A percentile compares a stretch with the other conserved stretches of the same genome.
Conservation (phyloP, 2,329 filamentous ascomycete species). For the Sphaceloma murrayae region DNA sequence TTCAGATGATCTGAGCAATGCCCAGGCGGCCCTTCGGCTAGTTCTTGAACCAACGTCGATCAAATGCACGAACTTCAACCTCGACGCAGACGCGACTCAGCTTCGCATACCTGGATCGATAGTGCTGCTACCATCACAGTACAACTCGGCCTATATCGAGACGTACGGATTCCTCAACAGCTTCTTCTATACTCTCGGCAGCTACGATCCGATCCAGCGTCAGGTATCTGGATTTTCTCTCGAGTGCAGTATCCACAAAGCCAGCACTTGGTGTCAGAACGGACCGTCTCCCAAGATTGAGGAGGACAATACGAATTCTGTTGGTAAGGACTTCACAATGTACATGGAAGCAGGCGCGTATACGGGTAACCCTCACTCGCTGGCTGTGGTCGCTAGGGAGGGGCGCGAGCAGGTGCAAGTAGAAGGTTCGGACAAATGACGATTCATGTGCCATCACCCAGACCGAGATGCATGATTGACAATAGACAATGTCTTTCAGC, state of each 20-base stretch:
- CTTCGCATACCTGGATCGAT: background rate
- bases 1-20: background rate
- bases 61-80: background rate
- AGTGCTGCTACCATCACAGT: background rate
- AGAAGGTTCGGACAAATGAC: too few species aligned
- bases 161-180: background rate
- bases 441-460: too few species aligned
- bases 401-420: too few species aligned
- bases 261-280: background rate
- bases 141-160: background rate
- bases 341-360: background rate
- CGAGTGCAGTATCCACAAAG: background rate
- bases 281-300: background rate
- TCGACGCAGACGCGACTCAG: background rate
- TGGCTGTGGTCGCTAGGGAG: conserved; percentile 3
- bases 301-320: background rate
- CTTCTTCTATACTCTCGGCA: background rate
- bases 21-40: background rate
- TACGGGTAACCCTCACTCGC: background rate
- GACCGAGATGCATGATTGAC: too few species aligned
- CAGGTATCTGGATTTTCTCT: background rate
- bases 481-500: too few species aligned
- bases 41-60: background rate
- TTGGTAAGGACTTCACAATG: background rate
- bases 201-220: background rate